Conservation (phyloP, 345 rosid genomes). For the Rhodomyrtus tomentosa region DNA sequence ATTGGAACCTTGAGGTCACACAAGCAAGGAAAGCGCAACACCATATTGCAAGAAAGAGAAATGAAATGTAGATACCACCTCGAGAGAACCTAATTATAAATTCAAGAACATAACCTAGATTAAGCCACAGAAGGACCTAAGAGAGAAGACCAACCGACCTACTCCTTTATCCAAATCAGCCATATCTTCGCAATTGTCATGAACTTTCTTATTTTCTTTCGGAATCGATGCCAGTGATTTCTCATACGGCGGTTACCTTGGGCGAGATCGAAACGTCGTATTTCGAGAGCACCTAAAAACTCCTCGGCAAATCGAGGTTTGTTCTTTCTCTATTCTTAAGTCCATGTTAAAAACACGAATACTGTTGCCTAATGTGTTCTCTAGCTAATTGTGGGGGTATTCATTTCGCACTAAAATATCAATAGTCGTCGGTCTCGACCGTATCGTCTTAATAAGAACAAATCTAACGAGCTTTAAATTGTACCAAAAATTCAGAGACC, state of each 20-base stretch:
- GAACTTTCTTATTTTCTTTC: neutral
- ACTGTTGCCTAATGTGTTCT: neutral
- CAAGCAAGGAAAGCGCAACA: neutral
- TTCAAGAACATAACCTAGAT: neutral
- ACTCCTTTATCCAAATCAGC: neutral
- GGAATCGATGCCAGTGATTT: neutral
- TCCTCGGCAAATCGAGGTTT: neutral
- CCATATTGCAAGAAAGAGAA: neutral
- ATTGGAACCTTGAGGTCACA: neutral
- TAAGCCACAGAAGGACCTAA: neutral
- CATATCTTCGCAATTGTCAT: neutral
- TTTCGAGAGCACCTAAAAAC: neutral
- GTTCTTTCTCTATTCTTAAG: neutral
- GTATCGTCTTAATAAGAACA: neutral
- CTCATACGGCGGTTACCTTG: too few species aligned
- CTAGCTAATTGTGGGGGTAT: neutral
- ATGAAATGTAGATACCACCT: too few species aligned
- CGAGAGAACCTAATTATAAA: neutral
- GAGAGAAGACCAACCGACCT: neutral
- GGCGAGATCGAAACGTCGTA: rapidly evolving
- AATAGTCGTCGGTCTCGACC: neutral
- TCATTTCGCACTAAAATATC: neutral
- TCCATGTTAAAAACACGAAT: neutral
- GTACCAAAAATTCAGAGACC: too few species aligned
- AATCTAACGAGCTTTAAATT: neutral